Base-by-base conservation (phyloP, 352 stramenopile species). In the Pythium utonaiense region DNA sequence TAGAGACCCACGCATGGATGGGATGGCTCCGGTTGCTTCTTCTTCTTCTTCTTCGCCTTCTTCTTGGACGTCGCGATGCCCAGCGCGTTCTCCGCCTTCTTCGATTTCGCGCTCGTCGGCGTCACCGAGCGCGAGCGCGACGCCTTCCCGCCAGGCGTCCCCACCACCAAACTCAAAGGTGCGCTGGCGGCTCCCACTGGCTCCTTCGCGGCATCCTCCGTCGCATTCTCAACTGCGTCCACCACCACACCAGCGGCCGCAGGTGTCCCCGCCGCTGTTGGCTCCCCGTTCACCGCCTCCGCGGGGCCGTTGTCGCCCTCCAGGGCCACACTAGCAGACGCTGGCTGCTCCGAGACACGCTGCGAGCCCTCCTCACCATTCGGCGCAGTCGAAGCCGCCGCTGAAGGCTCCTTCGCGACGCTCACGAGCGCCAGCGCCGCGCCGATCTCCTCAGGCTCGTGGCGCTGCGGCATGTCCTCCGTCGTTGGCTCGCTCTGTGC, bases 1-100 rank as follows among this genome's bases (percentile, higher is more conserved):
- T 83, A 88, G 56, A 80, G 82, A 33, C 76, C 78, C 6, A 92
- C 61, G 33, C 80, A 89, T 0, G 63, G 57, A 30, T 70, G 62
- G n/a, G 34, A 56, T 7, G 34, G 14, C 28, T 36, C 53, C 10
- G 45, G 22, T 17, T 34, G 31, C 56, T 66, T 73, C 49, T 59
- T 53, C 49, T 75, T 77, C 12, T 33, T 67, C 53, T 66, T 63
- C 38, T 61, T 72, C n/a, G n/a, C n/a, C 55, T 77, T 78, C 14
- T 66, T 64, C 52, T 74, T 73, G 5, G 65, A 53, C 7, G 25
- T 22, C 13, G 58, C 24, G 57, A 70, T 70, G 22, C 47, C 68
- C 4, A 47, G 67, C 9, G 45, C 53, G 24, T 56, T 66, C 16
- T 65, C 33, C 13, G 47, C 41, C 27, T 40, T 55, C 17, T 57